phyloP scores from a whole-genome alignment of 352 stramenopile genomes.

The Phytophthora nicotianae region DNA sequence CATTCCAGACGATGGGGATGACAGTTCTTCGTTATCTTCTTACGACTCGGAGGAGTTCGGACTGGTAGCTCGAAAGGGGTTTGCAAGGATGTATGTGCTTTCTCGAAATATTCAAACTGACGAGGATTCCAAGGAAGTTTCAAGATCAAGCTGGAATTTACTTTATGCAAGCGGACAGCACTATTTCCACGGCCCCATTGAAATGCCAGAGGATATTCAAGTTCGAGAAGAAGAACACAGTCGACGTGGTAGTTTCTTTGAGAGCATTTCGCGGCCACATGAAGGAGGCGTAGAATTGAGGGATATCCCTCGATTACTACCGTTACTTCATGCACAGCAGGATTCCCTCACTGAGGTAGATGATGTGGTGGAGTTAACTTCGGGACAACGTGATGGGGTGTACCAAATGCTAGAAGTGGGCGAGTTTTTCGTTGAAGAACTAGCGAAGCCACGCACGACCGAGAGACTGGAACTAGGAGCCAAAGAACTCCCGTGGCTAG shows the following conservation, averaged over 20 bases:
- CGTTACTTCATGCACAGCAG: slow-evolving; percentile 59
- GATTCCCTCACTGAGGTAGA: slow-evolving; percentile 50
- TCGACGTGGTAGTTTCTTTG: slow-evolving; percentile 25
- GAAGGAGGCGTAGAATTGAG: slow-evolving; percentile 32
- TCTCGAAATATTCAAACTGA: slow-evolving; percentile 1
- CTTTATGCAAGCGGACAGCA: slow-evolving; percentile 60
- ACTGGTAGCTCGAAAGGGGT: slow-evolving; percentile 53
- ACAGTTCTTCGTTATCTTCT: slow-evolving; percentile 51
- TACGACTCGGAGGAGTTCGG: slow-evolving; percentile 64
- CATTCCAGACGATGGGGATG: slow-evolving; percentile 11
- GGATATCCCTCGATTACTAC: slow-evolving; percentile 54
- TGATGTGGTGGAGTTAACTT: slow-evolving; percentile 44
- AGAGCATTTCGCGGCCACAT: slow-evolving; percentile 22
- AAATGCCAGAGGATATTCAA: slow-evolving; percentile 40
- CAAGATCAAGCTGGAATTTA: slow-evolving; percentile 41
- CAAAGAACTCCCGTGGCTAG: slow-evolving; percentile 60
- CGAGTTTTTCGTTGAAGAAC: slow-evolving; percentile 69
- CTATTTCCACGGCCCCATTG: slow-evolving; percentile 60
- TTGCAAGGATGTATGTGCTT: slow-evolving; percentile 73
- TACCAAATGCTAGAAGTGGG: slow-evolving; percentile 76
- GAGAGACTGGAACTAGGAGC: slow-evolving; percentile 51
- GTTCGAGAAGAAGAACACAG: slow-evolving; percentile 19
- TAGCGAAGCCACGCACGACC: slow-evolving; percentile 63
- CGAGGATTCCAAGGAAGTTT: slow-evolving; percentile 22
- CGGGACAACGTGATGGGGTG: slow-evolving; percentile 54